Evolutionary conservation across 441 rosid genomes (phyloP), one percentile per base, ranked within the genome.

Genomic region (Breynia disticha): DNA sequence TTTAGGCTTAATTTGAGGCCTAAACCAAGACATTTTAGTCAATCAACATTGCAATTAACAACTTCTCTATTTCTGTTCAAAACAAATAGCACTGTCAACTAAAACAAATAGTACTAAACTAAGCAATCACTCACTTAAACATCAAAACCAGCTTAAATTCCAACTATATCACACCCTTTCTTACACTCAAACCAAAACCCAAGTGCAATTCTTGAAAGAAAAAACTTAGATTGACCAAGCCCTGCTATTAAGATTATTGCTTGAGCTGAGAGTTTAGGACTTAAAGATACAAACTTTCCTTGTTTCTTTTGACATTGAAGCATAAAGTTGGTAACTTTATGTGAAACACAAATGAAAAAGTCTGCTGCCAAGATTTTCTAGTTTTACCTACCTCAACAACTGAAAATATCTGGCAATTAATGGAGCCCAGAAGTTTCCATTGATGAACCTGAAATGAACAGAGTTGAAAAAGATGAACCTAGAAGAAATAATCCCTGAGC

Each of bases 11-110:
- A 60, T 60, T 43, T 63, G 57, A 67, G 66, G 76, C 42, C 57
- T 70, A 59, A 51, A 57, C 78, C 65, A 39, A 61, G 72, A 71
- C 84, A 80, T 77, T 66, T 74, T 61, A 62, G 54, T 62, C 52
- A 57, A 65, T 37, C 63, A 69, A 65, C 71, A 67, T 62, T 66
- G n/a, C n/a, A n/a, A n/a, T n/a, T n/a, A n/a, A 42, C 63, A 43
- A 48, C 42, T 52, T 67, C 37, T 50, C 56, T 46, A 53, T n/a
- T 52, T 43, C 46, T 56, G 20, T 38, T 56, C 16, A 56, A 46
- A 64, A 17, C 45, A 56, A 51, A 46, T 46, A 47, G 41, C n/a
- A 11, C 7, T 16, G 35, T 28, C 35, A 28, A 28, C 35, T 28
- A 28, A 4, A 28, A 28, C 5, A 28, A 28, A 44, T 56, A 20